A percentile compares a stretch with the other conserved stretches of the same genome.
Conservation (phyloP, 495 filamentous ascomycete genomes). For the Choiromyces venosus region DNA sequence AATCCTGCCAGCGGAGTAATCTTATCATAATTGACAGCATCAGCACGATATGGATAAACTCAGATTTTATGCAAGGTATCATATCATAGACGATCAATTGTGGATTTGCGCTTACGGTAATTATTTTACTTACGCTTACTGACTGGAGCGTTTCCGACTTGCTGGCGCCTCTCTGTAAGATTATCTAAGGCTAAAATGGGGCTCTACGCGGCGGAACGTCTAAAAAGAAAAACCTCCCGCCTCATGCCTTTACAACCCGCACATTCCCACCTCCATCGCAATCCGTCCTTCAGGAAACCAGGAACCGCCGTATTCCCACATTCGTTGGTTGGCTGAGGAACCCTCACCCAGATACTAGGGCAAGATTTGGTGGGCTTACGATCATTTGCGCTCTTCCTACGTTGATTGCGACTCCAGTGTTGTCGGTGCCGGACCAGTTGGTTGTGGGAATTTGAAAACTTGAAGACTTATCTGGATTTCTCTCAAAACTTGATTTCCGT, state of each 20-base stretch:
- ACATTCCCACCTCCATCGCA: background rate
- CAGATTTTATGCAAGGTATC: background rate
- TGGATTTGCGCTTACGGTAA: background rate
- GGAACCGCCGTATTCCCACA: background rate
- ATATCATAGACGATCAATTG: background rate
- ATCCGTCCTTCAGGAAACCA: background rate
- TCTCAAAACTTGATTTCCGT: background rate
- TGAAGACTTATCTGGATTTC: background rate
- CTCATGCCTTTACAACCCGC: background rate
- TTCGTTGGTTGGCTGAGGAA: background rate
- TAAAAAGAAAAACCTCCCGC: background rate
- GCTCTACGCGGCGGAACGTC: background rate
- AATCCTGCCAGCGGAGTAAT: background rate
- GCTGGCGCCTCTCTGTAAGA: background rate
- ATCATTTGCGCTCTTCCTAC: background rate
- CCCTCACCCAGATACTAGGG: background rate
- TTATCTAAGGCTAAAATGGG: background rate
- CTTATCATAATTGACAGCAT: background rate
- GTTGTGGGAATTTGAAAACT: background rate
- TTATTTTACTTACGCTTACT: background rate
- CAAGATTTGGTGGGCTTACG: background rate
- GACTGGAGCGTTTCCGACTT: background rate
- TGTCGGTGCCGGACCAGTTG: background rate
- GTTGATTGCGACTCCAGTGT: background rate
- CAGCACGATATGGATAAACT: background rate